Percentiles rank a stretch among this genome's conserved stretches.
These are phyloP conservation scores for Reticulascus tulasneorum DNA, from an alignment of 2,329 filamentous ascomycete genomes.

Conservation along the genomic window DNA sequence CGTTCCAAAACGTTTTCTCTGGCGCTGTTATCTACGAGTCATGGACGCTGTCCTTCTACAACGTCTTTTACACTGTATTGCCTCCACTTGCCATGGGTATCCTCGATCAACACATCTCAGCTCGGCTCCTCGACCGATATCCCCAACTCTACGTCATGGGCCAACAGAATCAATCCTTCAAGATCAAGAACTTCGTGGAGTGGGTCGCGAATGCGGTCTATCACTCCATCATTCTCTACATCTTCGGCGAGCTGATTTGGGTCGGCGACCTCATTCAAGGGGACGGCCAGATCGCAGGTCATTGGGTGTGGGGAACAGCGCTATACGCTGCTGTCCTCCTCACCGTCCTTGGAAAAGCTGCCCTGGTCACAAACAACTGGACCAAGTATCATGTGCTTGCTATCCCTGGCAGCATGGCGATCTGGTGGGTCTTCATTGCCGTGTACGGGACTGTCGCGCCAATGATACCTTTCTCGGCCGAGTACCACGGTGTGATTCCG, in stretches of 20 bases:
- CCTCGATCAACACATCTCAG: constrained; percentile 95
- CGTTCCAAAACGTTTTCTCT: constrained; percentile 97
- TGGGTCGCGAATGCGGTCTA: constrained; percentile 96
- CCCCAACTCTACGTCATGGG: constrained; percentile 92
- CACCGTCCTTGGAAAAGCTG: constrained; percentile 91
- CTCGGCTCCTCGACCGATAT: constrained; percentile 87
- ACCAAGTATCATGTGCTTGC: constrained; percentile 96
- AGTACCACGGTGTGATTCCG: constrained; percentile 82
- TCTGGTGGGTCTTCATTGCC: constrained; percentile 90
- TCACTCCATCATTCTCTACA: constrained; percentile 90
- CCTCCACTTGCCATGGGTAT: constrained; percentile 94
- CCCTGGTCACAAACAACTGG: constrained; percentile 94
- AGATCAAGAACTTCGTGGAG: constrained; percentile 82
- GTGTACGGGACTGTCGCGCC: constrained; percentile 85
- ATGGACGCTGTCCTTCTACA: constrained; percentile 99
- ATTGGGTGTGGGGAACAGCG: constrained; percentile 98
- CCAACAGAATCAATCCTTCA: constrained; percentile 92
- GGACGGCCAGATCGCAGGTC: constrained; percentile 79
- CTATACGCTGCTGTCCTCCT: constrained; percentile 91
- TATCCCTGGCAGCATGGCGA: constrained; percentile 85
- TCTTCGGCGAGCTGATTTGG: constrained; percentile 78
- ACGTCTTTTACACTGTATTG: constrained; percentile 94
- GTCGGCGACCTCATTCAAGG: constrained; percentile 71
- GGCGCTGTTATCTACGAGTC: constrained; percentile 98
- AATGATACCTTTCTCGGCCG: constrained; percentile 72